Evolutionary conservation across 208 protist species (phyloP), one percentile per base, ranked within the genome.

Genomic region (Leishmania mexicana): DNA sequence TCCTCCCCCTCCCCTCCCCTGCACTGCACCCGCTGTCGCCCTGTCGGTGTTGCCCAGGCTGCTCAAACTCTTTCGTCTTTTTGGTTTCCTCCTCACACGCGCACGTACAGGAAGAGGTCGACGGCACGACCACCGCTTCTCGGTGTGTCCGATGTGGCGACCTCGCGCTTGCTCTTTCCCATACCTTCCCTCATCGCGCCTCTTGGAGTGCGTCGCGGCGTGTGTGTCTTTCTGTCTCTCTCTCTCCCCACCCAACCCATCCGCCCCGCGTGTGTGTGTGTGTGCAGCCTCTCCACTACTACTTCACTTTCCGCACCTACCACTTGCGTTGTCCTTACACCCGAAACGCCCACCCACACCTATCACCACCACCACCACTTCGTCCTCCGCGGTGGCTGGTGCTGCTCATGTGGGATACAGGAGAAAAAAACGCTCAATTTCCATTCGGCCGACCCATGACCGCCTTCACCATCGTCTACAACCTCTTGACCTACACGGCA

Each of bases 401-500:
- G 35, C 10, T 13, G 40, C 58, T 45, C 24, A 51, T 74, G 19
- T 10, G 40, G 42, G 19, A 1, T 67, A 60, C 24, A 19, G 24
- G 35, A 72, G 11, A 45, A 72, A 72, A 45, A n/a, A 19, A 17
- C 28, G 24, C 21, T 6, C n/a, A 2, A 62, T 62, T 10, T 19
- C 31, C 24, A 40, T 17, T 71, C 65, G 51, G 24, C 31, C 19
- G 10, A 11, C 7, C 7, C 62, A 73, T 92, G 89, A 51, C 71
- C 2, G 38, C 74, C 8, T 80, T 79, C 45, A 83, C 81, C 45
- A 73, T 89, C 64, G 79, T 89, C 60, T 87, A 90, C 77, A 80
- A 75, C 19, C 4, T 92, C 15, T 71, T 92, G 40, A 86, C 89
- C 53, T 90, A 90, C 89, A 87, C 85, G 24, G 89, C 89, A 1